A percentile compares a stretch with the other conserved stretches of the same genome.
Conservation (phyloP, 176 grass and related monocot species). For the Bromus sterilis region DNA sequence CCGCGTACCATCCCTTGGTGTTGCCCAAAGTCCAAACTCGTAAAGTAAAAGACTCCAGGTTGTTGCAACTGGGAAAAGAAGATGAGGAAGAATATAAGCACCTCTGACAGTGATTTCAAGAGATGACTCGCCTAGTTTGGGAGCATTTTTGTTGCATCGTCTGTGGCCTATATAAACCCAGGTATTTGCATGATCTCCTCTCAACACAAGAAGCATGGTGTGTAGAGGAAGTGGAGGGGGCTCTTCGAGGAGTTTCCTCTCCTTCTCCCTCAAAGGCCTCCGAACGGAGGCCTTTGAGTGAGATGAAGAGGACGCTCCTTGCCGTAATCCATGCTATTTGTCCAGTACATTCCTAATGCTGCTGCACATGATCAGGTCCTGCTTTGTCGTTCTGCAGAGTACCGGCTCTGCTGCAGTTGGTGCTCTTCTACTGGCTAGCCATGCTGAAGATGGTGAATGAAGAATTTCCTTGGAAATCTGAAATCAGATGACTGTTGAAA, state of each 20-base stretch:
- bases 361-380: not conserved
- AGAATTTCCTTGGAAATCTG: not conserved
- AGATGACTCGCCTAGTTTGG: not conserved
- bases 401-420: not conserved
- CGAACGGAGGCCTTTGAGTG: slow-evolving; percentile 23
- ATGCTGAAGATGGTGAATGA: not conserved
- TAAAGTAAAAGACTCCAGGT: not conserved
- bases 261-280: slow-evolving; percentile 59
- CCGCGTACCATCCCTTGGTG: not conserved
- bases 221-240: not conserved
- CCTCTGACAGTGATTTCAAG: not conserved
- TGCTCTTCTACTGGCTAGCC: not conserved
- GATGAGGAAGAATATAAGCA: slow-evolving; percentile 28
- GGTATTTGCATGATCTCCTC: slow-evolving; percentile 9
- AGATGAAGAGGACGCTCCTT: slow-evolving; percentile 14
- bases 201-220: not conserved
- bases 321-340: not conserved
- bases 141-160: not conserved
- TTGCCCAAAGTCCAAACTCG: slow-evolving; percentile 20
- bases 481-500: no score
- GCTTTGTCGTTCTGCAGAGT: not conserved
- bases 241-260: slow-evolving; percentile 2
- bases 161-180: slow-evolving; percentile 34
- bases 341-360: not conserved
- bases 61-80: slow-evolving; percentile 13